Evolutionary conservation across 108 stramenopile species (phyloP).

Genomic region (Aurantiochytrium sp.): DNA sequence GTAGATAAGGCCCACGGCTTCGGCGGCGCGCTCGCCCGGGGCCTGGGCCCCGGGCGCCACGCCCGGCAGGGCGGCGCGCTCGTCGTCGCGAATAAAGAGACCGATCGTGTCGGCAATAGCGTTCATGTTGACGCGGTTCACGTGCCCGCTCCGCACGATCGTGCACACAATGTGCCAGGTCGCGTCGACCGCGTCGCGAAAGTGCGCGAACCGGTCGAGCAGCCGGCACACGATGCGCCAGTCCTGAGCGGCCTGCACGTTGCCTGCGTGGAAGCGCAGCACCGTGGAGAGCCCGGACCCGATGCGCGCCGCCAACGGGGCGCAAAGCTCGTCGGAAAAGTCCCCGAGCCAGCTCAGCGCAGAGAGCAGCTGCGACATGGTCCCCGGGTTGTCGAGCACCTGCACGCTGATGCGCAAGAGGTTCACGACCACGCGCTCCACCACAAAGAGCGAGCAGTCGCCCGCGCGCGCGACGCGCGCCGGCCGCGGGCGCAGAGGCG

Average conservation of each 20-base stretch:
- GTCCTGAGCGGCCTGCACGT: not conserved
- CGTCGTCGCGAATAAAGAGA: constrained; percentile 1
- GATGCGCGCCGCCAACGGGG: not conserved
- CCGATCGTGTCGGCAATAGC: not conserved
- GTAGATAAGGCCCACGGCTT: not conserved
- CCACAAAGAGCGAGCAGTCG: constrained; percentile 11
- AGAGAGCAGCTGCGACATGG: not conserved
- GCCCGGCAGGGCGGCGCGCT: not conserved
- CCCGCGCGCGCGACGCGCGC: not conserved
- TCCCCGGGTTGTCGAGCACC: not conserved
- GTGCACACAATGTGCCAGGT: not conserved
- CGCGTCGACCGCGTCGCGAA: not conserved
- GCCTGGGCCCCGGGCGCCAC: not conserved
- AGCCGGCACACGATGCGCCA: constrained; percentile 16
- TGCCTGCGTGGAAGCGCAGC: not conserved
- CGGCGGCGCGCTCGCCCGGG: not conserved
- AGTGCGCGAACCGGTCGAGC: not conserved
- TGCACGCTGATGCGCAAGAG: constrained; percentile 5
- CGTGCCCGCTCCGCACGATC: not conserved
- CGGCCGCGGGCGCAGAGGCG: not conserved
- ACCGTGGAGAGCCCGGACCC: not conserved
- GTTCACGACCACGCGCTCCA: constrained; percentile 11
- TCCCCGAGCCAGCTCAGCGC: constrained; percentile 19
- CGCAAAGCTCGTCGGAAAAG: not conserved
- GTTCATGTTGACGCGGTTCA: constrained; percentile 22